phyloP scores from a whole-genome alignment of 2,329 filamentous ascomycete genomes.

The Sordariomycetes sp. region DNA sequence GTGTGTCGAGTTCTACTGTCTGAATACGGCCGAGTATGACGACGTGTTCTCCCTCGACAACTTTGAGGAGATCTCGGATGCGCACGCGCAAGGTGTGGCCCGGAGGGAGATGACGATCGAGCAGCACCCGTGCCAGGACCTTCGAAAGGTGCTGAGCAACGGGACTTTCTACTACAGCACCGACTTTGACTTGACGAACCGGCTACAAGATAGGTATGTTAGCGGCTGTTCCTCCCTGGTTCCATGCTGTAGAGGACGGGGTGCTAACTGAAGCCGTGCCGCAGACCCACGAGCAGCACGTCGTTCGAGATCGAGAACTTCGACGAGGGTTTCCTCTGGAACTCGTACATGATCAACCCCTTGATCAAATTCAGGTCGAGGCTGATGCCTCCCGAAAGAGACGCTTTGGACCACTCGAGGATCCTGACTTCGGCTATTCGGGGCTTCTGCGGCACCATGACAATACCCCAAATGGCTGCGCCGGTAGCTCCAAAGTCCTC shows the following conservation, averaged over 20 bases:
- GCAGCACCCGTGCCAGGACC: slow-evolving; percentile 70
- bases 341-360: slow-evolving; percentile 95
- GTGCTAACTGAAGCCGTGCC: not conserved
- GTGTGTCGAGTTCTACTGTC: slow-evolving; percentile 83
- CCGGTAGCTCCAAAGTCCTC: slow-evolving; percentile 42
- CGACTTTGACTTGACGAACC: slow-evolving; percentile 94
- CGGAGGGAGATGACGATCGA: slow-evolving; percentile 63
- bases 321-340: slow-evolving; percentile 91
- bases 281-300: slow-evolving; percentile 60
- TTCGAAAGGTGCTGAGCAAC: slow-evolving; percentile 86
- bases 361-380: slow-evolving; percentile 81
- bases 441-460: slow-evolving; percentile 81
- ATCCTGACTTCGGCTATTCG: slow-evolving; percentile 90
- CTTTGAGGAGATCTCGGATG: slow-evolving; percentile 39
- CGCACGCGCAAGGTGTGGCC: slow-evolving; percentile 42
- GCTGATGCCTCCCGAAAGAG: slow-evolving; percentile 63
- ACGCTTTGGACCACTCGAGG: slow-evolving; percentile 71
- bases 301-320: slow-evolving; percentile 88
- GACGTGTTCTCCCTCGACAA: slow-evolving; percentile 51
- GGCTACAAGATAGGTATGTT: slow-evolving; percentile 71
- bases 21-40: slow-evolving; percentile 82
- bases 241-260: slow-evolving; percentile 1
- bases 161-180: slow-evolving; percentile 97
- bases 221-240: slow-evolving; percentile 6
- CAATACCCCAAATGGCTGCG: slow-evolving; percentile 66